Evolutionary conservation across 805 yeast genomes (phyloP), one percentile per base, ranked within the genome.

Genomic region (Priceomyces castillae): DNA sequence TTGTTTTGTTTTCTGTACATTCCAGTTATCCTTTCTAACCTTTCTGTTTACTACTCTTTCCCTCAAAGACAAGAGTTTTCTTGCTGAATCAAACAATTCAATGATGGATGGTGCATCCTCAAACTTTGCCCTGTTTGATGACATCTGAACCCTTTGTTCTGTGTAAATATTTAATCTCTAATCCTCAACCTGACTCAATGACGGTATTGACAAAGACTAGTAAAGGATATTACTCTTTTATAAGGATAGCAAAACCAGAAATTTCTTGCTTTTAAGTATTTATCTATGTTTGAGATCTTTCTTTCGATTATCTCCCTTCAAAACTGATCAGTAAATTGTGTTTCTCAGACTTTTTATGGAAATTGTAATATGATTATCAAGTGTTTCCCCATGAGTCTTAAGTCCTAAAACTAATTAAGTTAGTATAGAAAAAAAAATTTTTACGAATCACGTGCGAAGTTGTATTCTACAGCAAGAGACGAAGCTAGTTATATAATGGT

Each of bases 11-110:
- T 46, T 52, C 46, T 69, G 75, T 16, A 53, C 42, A 31, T 56
- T 55, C 23, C 54, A 43, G 42, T 48, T 59, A n/a, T 65, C 67
- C 46, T 67, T 67, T 15, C 76, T 52, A 7, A 63, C 43, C 33
- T 62, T 65, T 34, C 74, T 54, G 50, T 71, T 69, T 43, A 65
- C 70, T 20, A 70, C 67, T 37, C 76, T 50, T 4, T 68, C 61
- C 44, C 69, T 71, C 34, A 71, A 57, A 15, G 67, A 55, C 37
- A 71, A 53, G 23, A 71, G 55, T 43, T 63, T 66, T 46, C 64
- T 67, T 7, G 74, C 76, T 23, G 73, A 69, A 52, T 61, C 50
- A 47, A 69, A 69, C 30, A 71, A 65, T 49, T 71, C 75, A 48
- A 60, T 57, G 16, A 71, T 67, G 7, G 73, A 63, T 11, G 75